Conservation (phyloP, 2,329 filamentous ascomycete genomes). For the Alternaria consortialis region DNA sequence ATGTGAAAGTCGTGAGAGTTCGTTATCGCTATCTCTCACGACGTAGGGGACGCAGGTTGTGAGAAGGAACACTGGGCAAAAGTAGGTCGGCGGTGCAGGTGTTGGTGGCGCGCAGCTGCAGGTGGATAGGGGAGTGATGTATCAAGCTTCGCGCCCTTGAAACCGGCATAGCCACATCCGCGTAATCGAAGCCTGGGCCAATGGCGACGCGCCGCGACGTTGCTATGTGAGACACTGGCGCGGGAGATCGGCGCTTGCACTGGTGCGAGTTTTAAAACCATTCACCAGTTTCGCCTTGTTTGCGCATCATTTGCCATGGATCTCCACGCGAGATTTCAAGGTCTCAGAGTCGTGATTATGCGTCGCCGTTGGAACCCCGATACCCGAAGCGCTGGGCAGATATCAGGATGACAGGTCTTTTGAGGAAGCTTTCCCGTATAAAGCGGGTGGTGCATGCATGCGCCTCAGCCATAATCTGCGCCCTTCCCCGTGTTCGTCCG, state of each 20-base stretch:
- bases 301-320: slow-evolving; percentile 2
- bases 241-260: slow-evolving; percentile 30
- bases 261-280: slow-evolving; percentile 24
- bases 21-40: slow-evolving; percentile 1
- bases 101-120: slow-evolving; percentile 11
- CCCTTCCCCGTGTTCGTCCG: not conserved
- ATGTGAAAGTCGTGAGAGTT: not conserved
- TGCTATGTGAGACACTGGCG: slow-evolving; percentile 40
- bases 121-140: slow-evolving; percentile 28
- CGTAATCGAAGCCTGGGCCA: slow-evolving; percentile 24
- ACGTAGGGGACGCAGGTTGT: not conserved
- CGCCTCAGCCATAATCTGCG: not conserved
- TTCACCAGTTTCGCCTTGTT: slow-evolving; percentile 14
- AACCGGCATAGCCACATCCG: slow-evolving; percentile 39
- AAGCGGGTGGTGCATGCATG: not conserved
- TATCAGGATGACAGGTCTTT: not conserved
- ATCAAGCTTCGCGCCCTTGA: slow-evolving; percentile 29
- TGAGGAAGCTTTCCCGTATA: not conserved
- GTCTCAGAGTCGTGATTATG: not conserved
- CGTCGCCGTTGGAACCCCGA: slow-evolving; percentile 1
- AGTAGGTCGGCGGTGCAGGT: slow-evolving; percentile 6
- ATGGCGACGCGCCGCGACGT: slow-evolving; percentile 25
- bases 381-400: not conserved
- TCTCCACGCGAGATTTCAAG: not conserved
- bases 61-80: slow-evolving; percentile 9